Base-by-base conservation (phyloP, 768 basidiomycete genomes). In the Auriscalpium vulgare region DNA sequence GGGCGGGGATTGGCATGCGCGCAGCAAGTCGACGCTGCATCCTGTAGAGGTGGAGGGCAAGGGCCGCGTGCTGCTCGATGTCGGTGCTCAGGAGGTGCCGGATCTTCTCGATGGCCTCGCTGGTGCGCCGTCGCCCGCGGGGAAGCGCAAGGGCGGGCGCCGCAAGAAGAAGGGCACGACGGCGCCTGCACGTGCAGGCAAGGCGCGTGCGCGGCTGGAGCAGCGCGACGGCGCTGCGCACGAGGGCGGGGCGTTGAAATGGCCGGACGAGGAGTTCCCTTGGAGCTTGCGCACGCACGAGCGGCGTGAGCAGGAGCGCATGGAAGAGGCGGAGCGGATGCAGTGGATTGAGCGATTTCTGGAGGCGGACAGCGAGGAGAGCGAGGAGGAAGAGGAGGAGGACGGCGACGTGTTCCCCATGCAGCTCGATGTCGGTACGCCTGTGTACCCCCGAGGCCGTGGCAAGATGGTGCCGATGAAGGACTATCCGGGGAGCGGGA, bases 211-310 rank as follows among this genome's bases (percentile, higher is more conserved):
- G 46, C 13, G 37, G 43, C n/a, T 45, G 40, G 21, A 51, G 40
- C 23, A 47, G 56, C 37, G 38, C 10, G 38, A 43, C 21, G 52
- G 47, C 8, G 52, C 47, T 29, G 44, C 48, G n/a, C 54, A 55
- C 14, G 58, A 56, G 11, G 51, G 54, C 13, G 44, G 6, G n/a
- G 59, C 70, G 53, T 86, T 88, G 10, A 84, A 88, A 64, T 91
- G 90, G 89, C 85, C 84, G 8, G 90, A 92, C 63, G 61, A 74
- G 8, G 82, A 83, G 68, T 91, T 90, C 63, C 89, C 90, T 19
- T 92, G 89, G 90, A 78, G 78, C 50, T 65, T 84, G 60, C 74
- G 83, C 53, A 74, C 72, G n/a, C 75, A 80, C 59, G 78, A 84
- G 65, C 75, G 78, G 36, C 71, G 72, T 21, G 79, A 82, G 50